Percentiles rank a stretch among this genome's conserved stretches.
These are phyloP conservation scores for Aschersonia sp. DNA, from an alignment of 2,329 filamentous ascomycete species.

Conservation along the genomic window DNA sequence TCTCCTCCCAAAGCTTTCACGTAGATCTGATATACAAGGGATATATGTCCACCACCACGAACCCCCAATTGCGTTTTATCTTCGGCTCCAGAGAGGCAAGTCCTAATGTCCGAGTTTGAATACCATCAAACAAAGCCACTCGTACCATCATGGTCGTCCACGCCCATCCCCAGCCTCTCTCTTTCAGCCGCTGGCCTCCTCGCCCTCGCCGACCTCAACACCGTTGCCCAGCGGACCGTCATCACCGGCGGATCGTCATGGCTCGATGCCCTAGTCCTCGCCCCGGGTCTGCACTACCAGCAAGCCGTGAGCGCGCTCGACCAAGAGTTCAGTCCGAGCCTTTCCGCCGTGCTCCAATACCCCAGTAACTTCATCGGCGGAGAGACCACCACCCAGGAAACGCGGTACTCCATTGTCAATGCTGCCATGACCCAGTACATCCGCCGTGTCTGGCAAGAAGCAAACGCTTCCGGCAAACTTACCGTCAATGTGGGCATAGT, in stretches of 20 bases:
- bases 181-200: conserved; percentile 39
- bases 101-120: not conserved
- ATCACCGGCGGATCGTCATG: conserved; percentile 40
- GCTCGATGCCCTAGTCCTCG: conserved; percentile 41
- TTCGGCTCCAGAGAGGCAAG: not conserved
- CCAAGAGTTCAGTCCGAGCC: conserved; percentile 21
- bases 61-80: not conserved
- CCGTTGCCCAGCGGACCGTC: conserved; percentile 38
- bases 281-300: conserved; percentile 46
- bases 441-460: conserved; percentile 12
- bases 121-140: conserved; percentile 7
- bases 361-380: not conserved
- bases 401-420: conserved; percentile 26
- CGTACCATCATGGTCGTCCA: conserved; percentile 27
- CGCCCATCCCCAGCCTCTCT: conserved; percentile 28
- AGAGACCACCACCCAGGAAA: not conserved
- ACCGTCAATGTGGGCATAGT: conserved; percentile 15
- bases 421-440: conserved; percentile 36
- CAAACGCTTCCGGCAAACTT: conserved; percentile 7
- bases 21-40: too few relatives aligned
- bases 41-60: too few relatives aligned
- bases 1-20: too few relatives aligned
- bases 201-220: conserved; percentile 42
- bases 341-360: conserved; percentile 8
- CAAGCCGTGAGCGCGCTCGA: conserved; percentile 38